These are phyloP conservation scores for sorghum (Sorghum bicolor) DNA, from an alignment of 176 grass and related monocot species.

Conservation along the genomic window DNA sequence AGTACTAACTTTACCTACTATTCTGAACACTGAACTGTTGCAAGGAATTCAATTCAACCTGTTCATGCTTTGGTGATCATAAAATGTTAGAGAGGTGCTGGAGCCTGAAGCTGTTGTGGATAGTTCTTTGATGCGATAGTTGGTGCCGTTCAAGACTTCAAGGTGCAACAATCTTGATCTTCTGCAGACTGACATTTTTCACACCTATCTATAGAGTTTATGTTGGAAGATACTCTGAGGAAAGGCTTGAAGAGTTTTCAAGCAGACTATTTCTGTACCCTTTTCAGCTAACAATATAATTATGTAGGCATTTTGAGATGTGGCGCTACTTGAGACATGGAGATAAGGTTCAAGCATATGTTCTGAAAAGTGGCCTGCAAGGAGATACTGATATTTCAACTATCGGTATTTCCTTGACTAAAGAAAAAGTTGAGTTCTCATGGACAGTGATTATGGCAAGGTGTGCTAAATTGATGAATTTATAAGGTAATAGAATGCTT, in stretches of 20 bases:
- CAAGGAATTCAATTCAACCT: background rate
- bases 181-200: constrained; percentile 38
- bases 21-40: constrained; percentile 40
- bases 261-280: constrained; percentile 18
- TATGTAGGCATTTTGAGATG: constrained; percentile 44
- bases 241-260: constrained; percentile 46
- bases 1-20: constrained; percentile 17
- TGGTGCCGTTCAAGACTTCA: constrained; percentile 23
- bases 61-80: constrained; percentile 42
- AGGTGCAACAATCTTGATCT: constrained; percentile 33
- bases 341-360: constrained; percentile 39
- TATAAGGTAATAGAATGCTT: constrained; percentile 38
- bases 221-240: constrained; percentile 29
- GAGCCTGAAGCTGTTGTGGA: constrained; percentile 24
- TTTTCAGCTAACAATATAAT: constrained; percentile 37
- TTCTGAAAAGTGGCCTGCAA: constrained; percentile 40
- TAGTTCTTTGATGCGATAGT: constrained; percentile 42
- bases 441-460: constrained; percentile 38
- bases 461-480: constrained; percentile 38
- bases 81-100: constrained; percentile 8
- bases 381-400: constrained; percentile 36
- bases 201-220: constrained; percentile 46
- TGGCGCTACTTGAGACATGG: constrained; percentile 26
- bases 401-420: constrained; percentile 19
- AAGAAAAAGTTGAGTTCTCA: constrained; percentile 44